Evolutionary conservation across 2,329 filamentous ascomycete species (phyloP), one percentile per base, ranked within the genome.

Genomic region (Monosporascus ibericus): DNA sequence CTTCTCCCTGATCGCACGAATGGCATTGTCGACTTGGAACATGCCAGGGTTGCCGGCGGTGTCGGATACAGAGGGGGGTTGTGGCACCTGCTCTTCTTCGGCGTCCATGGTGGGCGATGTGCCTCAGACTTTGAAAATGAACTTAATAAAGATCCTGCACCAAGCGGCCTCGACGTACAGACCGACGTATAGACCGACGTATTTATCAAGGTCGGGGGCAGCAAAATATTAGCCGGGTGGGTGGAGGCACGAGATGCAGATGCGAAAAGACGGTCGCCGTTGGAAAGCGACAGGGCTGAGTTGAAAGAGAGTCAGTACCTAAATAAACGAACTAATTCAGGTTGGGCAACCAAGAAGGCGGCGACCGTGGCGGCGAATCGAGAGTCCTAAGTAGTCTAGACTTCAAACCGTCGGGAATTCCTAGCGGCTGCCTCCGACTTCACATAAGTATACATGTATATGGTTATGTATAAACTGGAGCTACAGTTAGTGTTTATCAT

Each of bases 1-100:
- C 86, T 97, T 97, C 65, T 96, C 85, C 71, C 86, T 85, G 67
- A 99, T 91, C 55, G 94, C 94, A 70, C 89, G 90, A 67, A 92
- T 87, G 63, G 90, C 88, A 82, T 90, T 92, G 75, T 96, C 90
- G 68, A 96, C 81, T 71, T 88, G 84, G 65, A 74, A 69, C 65
- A 71, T 79, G 69, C 76, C 78, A 65, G 72, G 74, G 48, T 77
- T 73, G 48, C 76, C 75, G 60, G 59, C 61, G 49, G 68, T 57
- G 57, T 46, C 25, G 15, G 42, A n/a, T 46, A 30, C 42, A 24
- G 42, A 46, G 25, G 59, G 62, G 57, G 68, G 63, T 61, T 57
- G 51, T 49, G 72, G 69, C 63, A 64, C 58, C 53, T 67, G 63
- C 50, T 68, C 63, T 52, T 64, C 72, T 60, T 75, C 76, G 60